These are phyloP conservation scores for Adiantum capillusveneris DNA, from an alignment of 75 land plant species.

Conservation along the genomic window DNA sequence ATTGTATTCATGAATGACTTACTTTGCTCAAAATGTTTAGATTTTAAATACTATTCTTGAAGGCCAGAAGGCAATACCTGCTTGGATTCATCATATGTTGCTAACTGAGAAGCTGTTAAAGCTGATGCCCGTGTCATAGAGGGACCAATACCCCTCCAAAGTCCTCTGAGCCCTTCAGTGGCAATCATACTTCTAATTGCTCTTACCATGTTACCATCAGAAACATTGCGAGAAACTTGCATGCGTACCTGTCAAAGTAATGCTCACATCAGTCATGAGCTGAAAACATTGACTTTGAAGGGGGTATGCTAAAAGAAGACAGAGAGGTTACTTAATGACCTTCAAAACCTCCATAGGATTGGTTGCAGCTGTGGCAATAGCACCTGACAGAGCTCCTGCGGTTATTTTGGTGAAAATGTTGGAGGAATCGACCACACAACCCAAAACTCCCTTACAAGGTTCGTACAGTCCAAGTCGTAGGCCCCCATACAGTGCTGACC, in stretches of 20 bases:
- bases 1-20: too few relatives aligned
- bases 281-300: too few relatives aligned
- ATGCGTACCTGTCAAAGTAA: constrained; percentile 45
- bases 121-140: constrained; percentile 74
- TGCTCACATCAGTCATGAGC: too few relatives aligned
- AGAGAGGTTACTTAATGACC: constrained; percentile 19
- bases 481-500: constrained; percentile 71
- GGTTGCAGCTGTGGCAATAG: constrained; percentile 63
- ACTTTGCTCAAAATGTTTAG: too few relatives aligned
- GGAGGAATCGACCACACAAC: constrained; percentile 45
- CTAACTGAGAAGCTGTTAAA: constrained; percentile 71
- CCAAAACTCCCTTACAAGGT: constrained; percentile 54
- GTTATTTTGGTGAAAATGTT: constrained; percentile 55
- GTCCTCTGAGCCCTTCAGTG: constrained; percentile 53
- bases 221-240: constrained; percentile 40
- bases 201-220: constrained; percentile 23
- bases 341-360: constrained; percentile 71
- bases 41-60: too few relatives aligned
- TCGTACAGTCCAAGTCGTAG: constrained; percentile 73
- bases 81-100: constrained; percentile 83
- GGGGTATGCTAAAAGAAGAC: not conserved
- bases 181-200: constrained; percentile 42
- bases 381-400: constrained; percentile 69
- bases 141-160: constrained; percentile 83
- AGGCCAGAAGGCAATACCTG: constrained; percentile 39